phyloP scores from a whole-genome alignment of 2,329 filamentous ascomycete genomes.

The Penicillium sp. region DNA sequence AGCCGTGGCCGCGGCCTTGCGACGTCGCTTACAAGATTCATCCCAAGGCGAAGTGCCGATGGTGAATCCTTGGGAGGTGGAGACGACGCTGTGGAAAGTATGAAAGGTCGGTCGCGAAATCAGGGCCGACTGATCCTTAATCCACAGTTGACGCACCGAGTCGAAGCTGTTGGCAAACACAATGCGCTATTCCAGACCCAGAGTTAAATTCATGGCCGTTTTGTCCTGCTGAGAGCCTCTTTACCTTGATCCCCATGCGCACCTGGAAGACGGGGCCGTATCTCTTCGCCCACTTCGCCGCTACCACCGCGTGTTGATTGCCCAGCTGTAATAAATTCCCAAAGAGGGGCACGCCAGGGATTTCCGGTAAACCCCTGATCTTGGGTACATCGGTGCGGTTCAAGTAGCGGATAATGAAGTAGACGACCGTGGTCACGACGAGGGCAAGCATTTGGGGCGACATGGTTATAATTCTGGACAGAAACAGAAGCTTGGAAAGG shows the following conservation, averaged over 20 bases:
- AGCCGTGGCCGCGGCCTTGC: conserved; percentile 73
- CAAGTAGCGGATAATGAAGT: conserved; percentile 40
- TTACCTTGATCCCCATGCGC: conserved; percentile 61
- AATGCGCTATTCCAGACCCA: conserved; percentile 49
- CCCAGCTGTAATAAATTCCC: conserved; percentile 60
- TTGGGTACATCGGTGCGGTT: conserved; percentile 54
- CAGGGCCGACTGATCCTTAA: conserved; percentile 69
- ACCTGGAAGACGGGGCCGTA: conserved; percentile 63
- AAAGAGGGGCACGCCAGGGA: conserved; percentile 58
- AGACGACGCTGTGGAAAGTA: conserved; percentile 76
- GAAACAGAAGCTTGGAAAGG: background rate
- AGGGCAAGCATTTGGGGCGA: conserved; percentile 30
- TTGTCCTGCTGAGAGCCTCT: background rate
- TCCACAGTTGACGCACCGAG: conserved; percentile 66
- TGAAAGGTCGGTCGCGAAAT: conserved; percentile 74
- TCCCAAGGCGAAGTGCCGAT: conserved; percentile 83
- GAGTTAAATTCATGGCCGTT: conserved; percentile 2
- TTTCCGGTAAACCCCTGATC: conserved; percentile 58
- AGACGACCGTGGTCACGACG: conserved; percentile 34
- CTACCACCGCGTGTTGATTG: conserved; percentile 51
- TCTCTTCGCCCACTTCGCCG: conserved; percentile 54
- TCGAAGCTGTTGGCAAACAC: conserved; percentile 76
- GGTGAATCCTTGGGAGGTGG: conserved; percentile 70
- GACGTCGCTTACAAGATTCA: conserved; percentile 68
- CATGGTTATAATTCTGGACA: conserved; percentile 17